A percentile compares a stretch with the other conserved stretches of the same genome.
Evolutionary conservation across 2,329 filamentous ascomycete species (phyloP).

Genomic region (Pseudogymnoascus sp.): DNA sequence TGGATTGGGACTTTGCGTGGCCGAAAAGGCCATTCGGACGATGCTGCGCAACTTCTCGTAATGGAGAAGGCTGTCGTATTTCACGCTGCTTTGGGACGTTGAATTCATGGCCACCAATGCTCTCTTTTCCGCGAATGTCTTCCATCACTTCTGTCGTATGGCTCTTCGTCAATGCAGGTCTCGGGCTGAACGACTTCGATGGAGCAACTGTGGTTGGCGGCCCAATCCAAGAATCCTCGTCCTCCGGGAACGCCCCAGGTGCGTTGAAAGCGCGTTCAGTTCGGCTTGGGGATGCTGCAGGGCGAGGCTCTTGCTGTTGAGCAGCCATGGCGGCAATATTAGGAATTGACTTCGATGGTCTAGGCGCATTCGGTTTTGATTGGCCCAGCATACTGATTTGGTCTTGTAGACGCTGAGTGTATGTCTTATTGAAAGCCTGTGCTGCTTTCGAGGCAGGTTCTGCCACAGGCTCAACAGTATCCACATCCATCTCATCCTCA

Average conservation of each 20-base stretch:
- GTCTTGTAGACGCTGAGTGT: conserved; percentile 88
- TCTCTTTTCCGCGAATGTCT: conserved; percentile 41
- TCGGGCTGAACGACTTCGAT: conserved; percentile 34
- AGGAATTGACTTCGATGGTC: conserved; percentile 27
- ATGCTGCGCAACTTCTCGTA: conserved; percentile 22
- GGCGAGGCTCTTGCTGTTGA: conserved; percentile 15
- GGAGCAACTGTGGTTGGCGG: conserved; percentile 28
- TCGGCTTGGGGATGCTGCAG: conserved; percentile 14
- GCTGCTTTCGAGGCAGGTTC: conserved; percentile 41
- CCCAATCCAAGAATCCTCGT: conserved; percentile 56
- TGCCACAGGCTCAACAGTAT: conserved; percentile 30
- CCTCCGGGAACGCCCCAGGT: conserved; percentile 53
- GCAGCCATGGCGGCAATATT: conserved; percentile 16
- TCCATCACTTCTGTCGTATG: conserved; percentile 55
- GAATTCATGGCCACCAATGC: conserved; percentile 40
- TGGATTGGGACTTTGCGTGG: conserved; percentile 57
- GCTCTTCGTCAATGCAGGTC: conserved; percentile 50
- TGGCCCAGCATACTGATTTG: conserved; percentile 72
- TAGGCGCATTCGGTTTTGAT: conserved; percentile 31
- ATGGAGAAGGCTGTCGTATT: conserved; percentile 23
- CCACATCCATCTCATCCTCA: conserved; percentile 44
- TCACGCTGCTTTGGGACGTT: conserved; percentile 34
- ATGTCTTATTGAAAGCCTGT: conserved; percentile 69
- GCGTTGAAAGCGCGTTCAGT: conserved; percentile 27
- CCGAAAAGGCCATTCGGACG: conserved; percentile 29